Evolutionary conservation across 768 basidiomycete species (phyloP).

Genomic region (Amanita thiersii): DNA sequence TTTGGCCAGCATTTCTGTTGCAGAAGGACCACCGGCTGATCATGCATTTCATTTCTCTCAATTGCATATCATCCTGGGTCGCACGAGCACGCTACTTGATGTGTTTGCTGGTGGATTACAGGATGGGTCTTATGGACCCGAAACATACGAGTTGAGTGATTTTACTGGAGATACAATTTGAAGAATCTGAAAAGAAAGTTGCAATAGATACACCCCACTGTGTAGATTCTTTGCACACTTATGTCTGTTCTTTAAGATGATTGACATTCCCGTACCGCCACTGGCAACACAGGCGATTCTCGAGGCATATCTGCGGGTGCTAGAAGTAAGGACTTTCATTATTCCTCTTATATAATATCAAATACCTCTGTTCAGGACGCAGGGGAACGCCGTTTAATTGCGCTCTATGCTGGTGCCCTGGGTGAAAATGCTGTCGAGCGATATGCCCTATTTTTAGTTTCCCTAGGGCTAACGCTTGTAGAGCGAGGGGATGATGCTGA

Average conservation of each 20-base stretch:
- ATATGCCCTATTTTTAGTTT: slow-evolving; percentile 85
- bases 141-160: slow-evolving; percentile 47
- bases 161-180: no score
- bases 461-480: slow-evolving; percentile 49
- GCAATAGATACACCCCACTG: slow-evolving; percentile 54
- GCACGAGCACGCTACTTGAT: slow-evolving; percentile 60
- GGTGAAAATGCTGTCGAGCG: slow-evolving; percentile 88
- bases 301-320: slow-evolving; percentile 80
- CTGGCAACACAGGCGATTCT: slow-evolving; percentile 74
- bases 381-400: slow-evolving; percentile 79
- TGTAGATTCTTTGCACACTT: slow-evolving; percentile 92
- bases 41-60: slow-evolving; percentile 82
- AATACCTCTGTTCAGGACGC: slow-evolving; percentile 37
- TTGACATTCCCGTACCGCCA: slow-evolving; percentile 67
- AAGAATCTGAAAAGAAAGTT: background rate
- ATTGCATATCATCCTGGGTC: slow-evolving; percentile 65
- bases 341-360: background rate
- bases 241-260: slow-evolving; percentile 80
- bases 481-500: background rate
- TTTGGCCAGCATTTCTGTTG: slow-evolving; percentile 46
- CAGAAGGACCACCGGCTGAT: slow-evolving; percentile 63
- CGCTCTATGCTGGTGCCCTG: slow-evolving; percentile 87
- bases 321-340: slow-evolving; percentile 51
- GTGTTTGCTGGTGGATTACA: slow-evolving; percentile 54
- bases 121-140: slow-evolving; percentile 38